phyloP scores from a whole-genome alignment of 495 filamentous ascomycete species.

The Hapsidospora chrysogenum region DNA sequence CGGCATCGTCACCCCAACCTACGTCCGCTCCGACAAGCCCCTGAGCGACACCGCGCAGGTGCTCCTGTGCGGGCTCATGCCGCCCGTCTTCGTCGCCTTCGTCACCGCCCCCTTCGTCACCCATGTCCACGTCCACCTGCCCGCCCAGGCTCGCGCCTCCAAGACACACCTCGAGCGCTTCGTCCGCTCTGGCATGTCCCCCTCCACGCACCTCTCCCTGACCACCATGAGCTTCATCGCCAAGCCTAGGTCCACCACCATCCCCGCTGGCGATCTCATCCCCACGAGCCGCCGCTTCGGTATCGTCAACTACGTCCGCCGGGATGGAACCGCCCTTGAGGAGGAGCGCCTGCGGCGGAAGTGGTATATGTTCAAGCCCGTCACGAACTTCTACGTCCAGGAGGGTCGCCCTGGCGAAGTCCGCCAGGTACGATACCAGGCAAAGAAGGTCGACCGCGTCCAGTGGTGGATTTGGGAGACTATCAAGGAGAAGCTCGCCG shows the following conservation, averaged over 20 bases:
- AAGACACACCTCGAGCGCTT: conserved; percentile 50
- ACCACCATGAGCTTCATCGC: conserved; percentile 54
- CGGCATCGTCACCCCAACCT: conserved; percentile 42
- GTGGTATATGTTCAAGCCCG: conserved; percentile 1
- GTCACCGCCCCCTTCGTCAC: conserved; percentile 53
- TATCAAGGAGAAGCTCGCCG: conserved; percentile 1
- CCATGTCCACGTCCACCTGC: conserved; percentile 53
- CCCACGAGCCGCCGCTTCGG: conserved; percentile 24
- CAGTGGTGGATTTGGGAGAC: conserved; percentile 4
- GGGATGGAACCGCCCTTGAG: background rate
- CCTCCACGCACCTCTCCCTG: conserved; percentile 45
- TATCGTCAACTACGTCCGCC: conserved; percentile 29
- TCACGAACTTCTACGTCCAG: conserved; percentile 1
- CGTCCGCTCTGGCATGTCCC: conserved; percentile 34
- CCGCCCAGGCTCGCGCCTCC: conserved; percentile 50
- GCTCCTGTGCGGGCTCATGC: conserved; percentile 40
- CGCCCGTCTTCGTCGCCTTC: conserved; percentile 48
- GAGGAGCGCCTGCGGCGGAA: background rate
- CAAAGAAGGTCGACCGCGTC: background rate
- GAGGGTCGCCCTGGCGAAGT: background rate
- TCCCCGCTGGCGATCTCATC: conserved; percentile 32
- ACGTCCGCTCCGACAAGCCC: conserved; percentile 29
- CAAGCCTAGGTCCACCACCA: conserved; percentile 27
- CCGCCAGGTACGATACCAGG: background rate
- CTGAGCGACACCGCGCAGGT: conserved; percentile 32